Conservation (phyloP, 78 protist species). For the Planoprotostelium fungivorum region DNA sequence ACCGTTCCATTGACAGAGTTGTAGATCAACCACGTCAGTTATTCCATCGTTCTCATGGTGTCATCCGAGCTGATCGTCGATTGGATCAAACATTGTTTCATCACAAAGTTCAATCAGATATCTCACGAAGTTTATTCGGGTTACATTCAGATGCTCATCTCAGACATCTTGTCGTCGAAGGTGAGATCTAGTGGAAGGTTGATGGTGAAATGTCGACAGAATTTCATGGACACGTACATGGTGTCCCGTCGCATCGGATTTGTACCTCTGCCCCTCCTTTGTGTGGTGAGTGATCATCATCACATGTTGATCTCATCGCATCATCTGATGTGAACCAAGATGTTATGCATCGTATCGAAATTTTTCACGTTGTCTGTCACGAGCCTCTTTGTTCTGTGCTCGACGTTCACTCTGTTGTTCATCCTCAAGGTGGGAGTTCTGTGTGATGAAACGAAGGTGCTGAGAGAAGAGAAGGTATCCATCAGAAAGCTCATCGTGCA, state of each 20-base stretch:
- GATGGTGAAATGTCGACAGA: conserved; percentile 16
- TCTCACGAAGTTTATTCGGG: conserved; percentile 26
- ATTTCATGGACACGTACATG: conserved; percentile 35
- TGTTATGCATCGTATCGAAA: too few species aligned
- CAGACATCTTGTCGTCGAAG: not conserved
- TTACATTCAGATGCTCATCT: conserved; percentile 5
- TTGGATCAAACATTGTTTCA: conserved; percentile 85
- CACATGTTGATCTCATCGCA: not conserved
- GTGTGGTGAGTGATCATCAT: conserved; percentile 10
- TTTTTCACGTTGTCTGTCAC: too few species aligned
- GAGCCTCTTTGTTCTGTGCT: too few species aligned
- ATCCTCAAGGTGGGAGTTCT: too few species aligned
- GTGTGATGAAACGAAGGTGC: too few species aligned
- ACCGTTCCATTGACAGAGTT: not conserved
- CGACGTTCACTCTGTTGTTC: too few species aligned
- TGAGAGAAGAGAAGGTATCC: too few species aligned
- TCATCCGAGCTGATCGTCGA: conserved; percentile 70
- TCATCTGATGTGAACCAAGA: too few species aligned
- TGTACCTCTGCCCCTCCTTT: conserved; percentile 56
- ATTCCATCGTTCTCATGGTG: conserved; percentile 10
- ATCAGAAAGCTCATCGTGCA: too few species aligned
- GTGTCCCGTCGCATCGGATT: conserved; percentile 50
- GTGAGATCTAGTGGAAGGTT: not conserved
- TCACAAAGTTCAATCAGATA: conserved; percentile 74
- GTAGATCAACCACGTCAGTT: not conserved